Percentiles rank a stretch among this genome's conserved stretches.
Conservation (phyloP, 768 basidiomycete species). For the Podaxis rugospora region DNA sequence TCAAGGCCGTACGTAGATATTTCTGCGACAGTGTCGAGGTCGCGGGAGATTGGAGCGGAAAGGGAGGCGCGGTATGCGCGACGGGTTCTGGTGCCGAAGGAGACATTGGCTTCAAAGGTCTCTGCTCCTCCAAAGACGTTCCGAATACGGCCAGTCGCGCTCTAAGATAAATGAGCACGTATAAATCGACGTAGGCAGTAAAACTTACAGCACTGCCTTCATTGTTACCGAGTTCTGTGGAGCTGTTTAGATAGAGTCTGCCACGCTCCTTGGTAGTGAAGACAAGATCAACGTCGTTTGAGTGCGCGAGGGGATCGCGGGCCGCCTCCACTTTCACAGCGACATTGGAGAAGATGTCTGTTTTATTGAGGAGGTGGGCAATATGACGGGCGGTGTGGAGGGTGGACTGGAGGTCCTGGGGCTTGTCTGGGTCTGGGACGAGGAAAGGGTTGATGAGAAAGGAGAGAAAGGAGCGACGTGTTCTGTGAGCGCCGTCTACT, state of each 20-base stretch:
- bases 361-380: constrained; percentile 58
- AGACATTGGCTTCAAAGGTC: constrained; percentile 74
- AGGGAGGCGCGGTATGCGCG: constrained; percentile 74
- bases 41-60: constrained; percentile 53
- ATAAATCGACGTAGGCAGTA: neutral
- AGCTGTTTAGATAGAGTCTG: constrained; percentile 70
- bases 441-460: constrained; percentile 69
- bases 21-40: constrained; percentile 67
- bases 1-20: constrained; percentile 70
- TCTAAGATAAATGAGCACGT: constrained; percentile 28
- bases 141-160: constrained; percentile 72
- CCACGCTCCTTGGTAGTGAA: constrained; percentile 76
- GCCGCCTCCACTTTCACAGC: constrained; percentile 60
- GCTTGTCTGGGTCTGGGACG: constrained; percentile 12
- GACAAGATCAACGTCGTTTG: constrained; percentile 73
- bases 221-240: constrained; percentile 90
- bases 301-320: constrained; percentile 44
- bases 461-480: constrained; percentile 75
- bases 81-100: constrained; percentile 84
- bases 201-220: constrained; percentile 87
- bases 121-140: constrained; percentile 94
- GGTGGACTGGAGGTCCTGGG: constrained; percentile 21
- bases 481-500: constrained; percentile 70
- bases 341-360: constrained; percentile 74
- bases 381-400: constrained; percentile 69